Base-by-base conservation (phyloP, 176 grass and related monocot species). In the Oryza longistaminata region DNA sequence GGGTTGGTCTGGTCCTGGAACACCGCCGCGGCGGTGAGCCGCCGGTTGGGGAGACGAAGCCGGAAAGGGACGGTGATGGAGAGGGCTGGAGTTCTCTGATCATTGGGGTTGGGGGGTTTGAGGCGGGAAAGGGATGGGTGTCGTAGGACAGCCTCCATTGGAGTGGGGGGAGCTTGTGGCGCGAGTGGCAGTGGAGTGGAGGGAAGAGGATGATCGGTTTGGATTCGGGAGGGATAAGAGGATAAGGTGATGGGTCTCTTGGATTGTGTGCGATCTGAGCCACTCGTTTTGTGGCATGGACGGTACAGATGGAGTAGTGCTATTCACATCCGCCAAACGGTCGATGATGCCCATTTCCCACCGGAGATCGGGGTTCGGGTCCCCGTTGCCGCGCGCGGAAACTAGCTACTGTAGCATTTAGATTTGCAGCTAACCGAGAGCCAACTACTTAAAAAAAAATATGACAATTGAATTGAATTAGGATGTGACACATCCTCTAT, bases 51-150 rank as follows among this genome's bases (percentile, higher is more conserved):
- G 25, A 79, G 16, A 70, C 73, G 70, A 5, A 49, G 48, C 58
- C n/a, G 68, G 17, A 53, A 44, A 49, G 10, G 74, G 37, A 66
- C 4, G 22, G 67, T 22, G 16, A 74, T 11, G 61, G 65, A 71
- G 8, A 50, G 49, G n/a, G 77, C 21, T 61, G 64, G 69, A 19
- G 70, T 70, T 60, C 26, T 43, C 62, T 33, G 35, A 37, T 11
- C 33, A 33, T 86, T 81, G 19, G 21, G 87, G 50, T 90, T 79
- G 12, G 62, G 85, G 46, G 77, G 65, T 33, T 91, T 94, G 75
- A 91, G 88, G 39, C 91, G 93, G 50, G 93, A 98, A 67, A 96
- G 93, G 66, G 93, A 96, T 40, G 89, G 96, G 52, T 90, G 92
- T 80, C 87, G 91, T 66, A 98, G 83, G 69, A 92, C 79, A 35